Conservation (phyloP, 169 alveolate genomes). For the Cryptosporidium andersoni region DNA sequence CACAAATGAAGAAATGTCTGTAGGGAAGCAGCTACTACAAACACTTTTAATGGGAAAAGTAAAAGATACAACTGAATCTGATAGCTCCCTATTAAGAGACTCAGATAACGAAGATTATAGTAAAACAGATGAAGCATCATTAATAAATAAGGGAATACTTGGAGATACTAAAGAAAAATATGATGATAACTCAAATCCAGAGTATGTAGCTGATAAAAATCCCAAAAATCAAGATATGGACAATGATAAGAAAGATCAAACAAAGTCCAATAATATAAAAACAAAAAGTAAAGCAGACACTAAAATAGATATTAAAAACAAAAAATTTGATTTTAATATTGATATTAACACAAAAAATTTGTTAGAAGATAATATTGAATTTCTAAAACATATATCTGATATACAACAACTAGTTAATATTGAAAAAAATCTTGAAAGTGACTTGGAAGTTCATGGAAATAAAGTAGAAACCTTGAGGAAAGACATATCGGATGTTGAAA, state of each 20-base stretch:
- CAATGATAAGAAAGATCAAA: neutral
- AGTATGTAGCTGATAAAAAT: neutral
- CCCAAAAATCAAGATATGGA: conserved; percentile 2
- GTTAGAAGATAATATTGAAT: neutral
- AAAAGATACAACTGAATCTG: too few species aligned
- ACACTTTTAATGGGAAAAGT: too few species aligned
- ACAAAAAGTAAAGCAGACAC: neutral
- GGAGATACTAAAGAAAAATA: conserved; percentile 1
- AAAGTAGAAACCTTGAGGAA: conserved; percentile 15
- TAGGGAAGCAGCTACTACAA: too few species aligned
- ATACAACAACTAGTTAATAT: conserved; percentile 11
- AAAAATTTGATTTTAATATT: neutral
- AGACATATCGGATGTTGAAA: conserved; percentile 14
- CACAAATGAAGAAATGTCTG: too few species aligned
- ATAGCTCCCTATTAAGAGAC: too few species aligned
- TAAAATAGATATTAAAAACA: conserved; percentile 21
- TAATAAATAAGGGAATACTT: conserved; percentile 17
- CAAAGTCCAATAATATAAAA: neutral
- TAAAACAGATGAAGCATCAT: neutral
- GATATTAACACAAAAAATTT: too few species aligned
- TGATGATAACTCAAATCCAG: too few species aligned
- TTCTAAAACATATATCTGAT: conserved; percentile 6
- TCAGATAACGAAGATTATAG: neutral
- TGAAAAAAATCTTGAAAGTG: conserved; percentile 23
- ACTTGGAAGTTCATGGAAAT: neutral